These are phyloP conservation scores for Jatropha podagrica DNA, from an alignment of 441 rosid species.

Conservation along the genomic window DNA sequence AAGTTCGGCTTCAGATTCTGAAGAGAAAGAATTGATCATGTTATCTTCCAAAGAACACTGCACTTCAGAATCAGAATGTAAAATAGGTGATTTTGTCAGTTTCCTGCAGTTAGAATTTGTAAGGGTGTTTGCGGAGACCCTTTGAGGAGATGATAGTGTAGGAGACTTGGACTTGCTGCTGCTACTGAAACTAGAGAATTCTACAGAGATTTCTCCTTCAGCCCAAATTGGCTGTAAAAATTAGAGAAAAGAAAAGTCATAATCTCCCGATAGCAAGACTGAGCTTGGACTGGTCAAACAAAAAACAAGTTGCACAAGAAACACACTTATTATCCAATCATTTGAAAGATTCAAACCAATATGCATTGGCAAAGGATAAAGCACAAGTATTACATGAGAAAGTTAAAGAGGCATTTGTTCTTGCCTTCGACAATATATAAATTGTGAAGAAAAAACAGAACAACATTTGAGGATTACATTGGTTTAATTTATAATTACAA, in stretches of 20 bases:
- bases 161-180: slow-evolving; percentile 31
- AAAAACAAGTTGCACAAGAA: not conserved
- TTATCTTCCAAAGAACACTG: slow-evolving; percentile 31
- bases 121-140: slow-evolving; percentile 37
- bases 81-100: slow-evolving; percentile 18
- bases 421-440: not conserved
- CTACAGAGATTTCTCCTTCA: slow-evolving; percentile 45
- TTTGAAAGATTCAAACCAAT: slow-evolving; percentile 3
- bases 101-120: slow-evolving; percentile 1
- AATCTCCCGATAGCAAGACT: not conserved
- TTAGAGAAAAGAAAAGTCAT: not conserved
- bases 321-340: not conserved
- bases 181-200: slow-evolving; percentile 21
- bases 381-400: not conserved
- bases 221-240: slow-evolving; percentile 58
- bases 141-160: slow-evolving; percentile 44
- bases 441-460: not conserved
- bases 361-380: not conserved
- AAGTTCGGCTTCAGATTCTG: slow-evolving; percentile 41
- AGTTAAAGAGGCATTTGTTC: not conserved
- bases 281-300: slow-evolving; percentile 12
- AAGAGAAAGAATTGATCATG: slow-evolving; percentile 24
- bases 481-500: not conserved
- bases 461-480: not conserved
- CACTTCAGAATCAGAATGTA: slow-evolving; percentile 39